phyloP scores from a whole-genome alignment of 2,329 filamentous ascomycete genomes.

The Penicillium sp. region DNA sequence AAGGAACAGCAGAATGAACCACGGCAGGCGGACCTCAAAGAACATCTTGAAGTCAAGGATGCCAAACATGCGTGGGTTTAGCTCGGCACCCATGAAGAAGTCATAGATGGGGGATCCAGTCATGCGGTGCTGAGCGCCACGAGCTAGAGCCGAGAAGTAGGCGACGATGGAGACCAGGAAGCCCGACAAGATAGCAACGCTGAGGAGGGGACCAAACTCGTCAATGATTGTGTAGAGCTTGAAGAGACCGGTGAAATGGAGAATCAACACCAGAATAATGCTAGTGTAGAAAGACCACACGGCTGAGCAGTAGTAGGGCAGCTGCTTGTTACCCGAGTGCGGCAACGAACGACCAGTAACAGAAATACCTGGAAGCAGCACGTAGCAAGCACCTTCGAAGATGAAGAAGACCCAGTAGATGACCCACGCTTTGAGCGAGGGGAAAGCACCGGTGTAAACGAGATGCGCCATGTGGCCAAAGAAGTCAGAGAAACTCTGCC shows the following conservation, averaged over 20 bases:
- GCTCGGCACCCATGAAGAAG: conserved; percentile 87
- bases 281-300: conserved; percentile 86
- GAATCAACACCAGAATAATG: conserved; percentile 65
- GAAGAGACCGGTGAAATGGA: conserved; percentile 84
- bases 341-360: conserved; percentile 84
- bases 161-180: conserved; percentile 80
- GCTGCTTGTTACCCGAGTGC: conserved; percentile 78
- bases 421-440: conserved; percentile 76
- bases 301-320: conserved; percentile 92
- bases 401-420: conserved; percentile 96
- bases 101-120: conserved; percentile 79
- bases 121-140: conserved; percentile 89
- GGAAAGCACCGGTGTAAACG: conserved; percentile 82
- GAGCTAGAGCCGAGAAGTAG: conserved; percentile 78
- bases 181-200: conserved; percentile 87
- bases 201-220: conserved; percentile 90
- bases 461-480: conserved; percentile 67
- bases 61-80: conserved; percentile 82
- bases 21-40: conserved; percentile 87
- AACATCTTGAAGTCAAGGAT: conserved; percentile 94
- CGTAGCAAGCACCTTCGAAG: conserved; percentile 80
- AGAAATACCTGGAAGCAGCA: conserved; percentile 82
- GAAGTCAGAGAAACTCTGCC: conserved; percentile 71
- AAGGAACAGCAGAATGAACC: conserved; percentile 84
- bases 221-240: conserved; percentile 89